Evolutionary conservation across 495 filamentous ascomycete species (phyloP).

Genomic region (Friedmanniomyces endolithicus): DNA sequence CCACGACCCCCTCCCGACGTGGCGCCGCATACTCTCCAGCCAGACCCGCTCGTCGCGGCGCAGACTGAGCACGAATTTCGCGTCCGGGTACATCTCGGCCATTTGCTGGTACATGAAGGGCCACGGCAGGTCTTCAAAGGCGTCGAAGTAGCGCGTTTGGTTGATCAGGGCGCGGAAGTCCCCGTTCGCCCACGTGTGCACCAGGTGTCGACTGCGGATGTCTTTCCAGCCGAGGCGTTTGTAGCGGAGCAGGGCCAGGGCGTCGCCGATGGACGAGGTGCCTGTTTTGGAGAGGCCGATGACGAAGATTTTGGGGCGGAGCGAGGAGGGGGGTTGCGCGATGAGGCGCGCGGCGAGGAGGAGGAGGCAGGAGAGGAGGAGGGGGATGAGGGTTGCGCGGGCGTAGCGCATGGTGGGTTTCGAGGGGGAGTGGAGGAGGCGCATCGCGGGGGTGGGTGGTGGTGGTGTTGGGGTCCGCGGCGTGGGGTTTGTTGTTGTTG

Average conservation of each 20-base stretch:
- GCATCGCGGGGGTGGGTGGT: too few species aligned
- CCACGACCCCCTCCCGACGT: constrained; percentile 8
- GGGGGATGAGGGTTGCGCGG: not conserved
- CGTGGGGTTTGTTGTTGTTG: too few species aligned
- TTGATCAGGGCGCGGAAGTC: constrained; percentile 10
- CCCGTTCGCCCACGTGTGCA: constrained; percentile 12
- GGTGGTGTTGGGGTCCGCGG: too few species aligned
- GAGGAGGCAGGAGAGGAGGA: constrained; percentile 3
- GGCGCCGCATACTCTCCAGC: constrained; percentile 10
- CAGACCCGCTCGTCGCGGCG: constrained; percentile 14
- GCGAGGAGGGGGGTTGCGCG: constrained; percentile 6
- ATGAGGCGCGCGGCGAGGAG: constrained; percentile 7
- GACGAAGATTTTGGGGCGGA: constrained; percentile 15
- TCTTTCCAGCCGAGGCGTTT: constrained; percentile 17
- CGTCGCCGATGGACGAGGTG: constrained; percentile 13
- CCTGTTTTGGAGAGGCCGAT: constrained; percentile 17
- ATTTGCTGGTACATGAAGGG: constrained; percentile 15
- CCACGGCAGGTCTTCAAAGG: constrained; percentile 17
- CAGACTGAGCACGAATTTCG: constrained; percentile 14
- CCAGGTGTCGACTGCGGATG: constrained; percentile 14
- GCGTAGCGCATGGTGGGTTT: constrained; percentile 6
- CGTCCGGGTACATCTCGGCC: constrained; percentile 12
- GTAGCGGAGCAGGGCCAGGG: constrained; percentile 12
- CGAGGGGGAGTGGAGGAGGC: not conserved
- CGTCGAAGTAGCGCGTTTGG: constrained; percentile 13